These are phyloP conservation scores for Hansenula lynferdii DNA, from an alignment of 1,139 yeast genomes.

Conservation along the genomic window DNA sequence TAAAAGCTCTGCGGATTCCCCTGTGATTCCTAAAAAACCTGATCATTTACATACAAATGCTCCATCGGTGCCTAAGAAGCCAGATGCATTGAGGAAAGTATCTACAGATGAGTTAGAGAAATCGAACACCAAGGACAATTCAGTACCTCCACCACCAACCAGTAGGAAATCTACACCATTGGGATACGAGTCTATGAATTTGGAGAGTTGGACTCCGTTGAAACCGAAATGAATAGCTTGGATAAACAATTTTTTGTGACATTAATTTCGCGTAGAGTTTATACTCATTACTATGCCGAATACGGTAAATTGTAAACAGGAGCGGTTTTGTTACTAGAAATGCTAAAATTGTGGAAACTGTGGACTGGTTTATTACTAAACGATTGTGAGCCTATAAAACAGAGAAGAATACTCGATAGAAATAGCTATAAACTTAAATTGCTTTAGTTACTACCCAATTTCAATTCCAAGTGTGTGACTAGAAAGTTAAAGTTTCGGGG, in stretches of 20 bases:
- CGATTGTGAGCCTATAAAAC: no score
- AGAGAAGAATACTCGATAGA: no score
- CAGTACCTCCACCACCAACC: conserved; percentile 11
- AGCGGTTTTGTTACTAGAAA: neutral
- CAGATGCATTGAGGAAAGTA: conserved; percentile 7
- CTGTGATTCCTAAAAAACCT: conserved; percentile 13
- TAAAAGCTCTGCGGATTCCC: conserved; percentile 2
- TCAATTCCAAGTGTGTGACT: no score
- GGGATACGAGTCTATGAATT: conserved; percentile 20
- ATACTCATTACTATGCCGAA: conserved; percentile 6
- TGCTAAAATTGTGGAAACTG: neutral
- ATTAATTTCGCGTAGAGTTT: no score
- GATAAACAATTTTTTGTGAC: no score
- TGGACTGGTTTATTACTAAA: no score
- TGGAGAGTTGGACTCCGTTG: conserved; percentile 56
- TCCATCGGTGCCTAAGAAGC: conserved; percentile 15
- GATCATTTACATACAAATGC: conserved; percentile 17
- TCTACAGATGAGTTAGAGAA: conserved; percentile 3
- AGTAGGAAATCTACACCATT: conserved; percentile 1
- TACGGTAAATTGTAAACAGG: conserved; percentile 5
- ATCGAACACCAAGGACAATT: neutral
- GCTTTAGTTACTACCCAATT: no score
- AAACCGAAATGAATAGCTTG: no score
- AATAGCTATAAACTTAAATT: no score
- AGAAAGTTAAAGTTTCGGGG: no score